Evolutionary conservation across 179 eudicot species (phyloP), one percentile per base, ranked within the genome.

Genomic region (Silene vulgaris): DNA sequence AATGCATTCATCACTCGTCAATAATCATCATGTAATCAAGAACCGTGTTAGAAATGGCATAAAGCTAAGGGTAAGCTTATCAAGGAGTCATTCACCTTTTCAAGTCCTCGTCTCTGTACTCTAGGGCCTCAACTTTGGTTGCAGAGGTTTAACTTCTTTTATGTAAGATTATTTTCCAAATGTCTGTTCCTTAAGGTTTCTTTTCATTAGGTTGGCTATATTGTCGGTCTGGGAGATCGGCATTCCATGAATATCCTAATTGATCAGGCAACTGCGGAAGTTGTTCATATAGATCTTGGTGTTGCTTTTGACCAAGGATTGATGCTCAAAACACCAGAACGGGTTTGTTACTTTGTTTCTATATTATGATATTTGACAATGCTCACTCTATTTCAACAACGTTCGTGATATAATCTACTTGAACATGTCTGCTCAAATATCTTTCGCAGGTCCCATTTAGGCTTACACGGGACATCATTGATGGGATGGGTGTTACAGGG

Each of bases 241-340:
- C 99, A 95, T 80, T 88, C 99, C 57, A 92, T 87, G 91, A 93
- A 92, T 78, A 86, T 95, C 71, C 80, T 95, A 73, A 87, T 95
- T 80, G 97, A 95, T 86, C 97, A 92, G 83, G 90, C 90, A 40
- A 89, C 92, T 67, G 99, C 99, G 74, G 97, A 95, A 90, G 99
- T 95, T 82, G 92, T 92, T 74, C 99, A 92, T 84, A 95, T 95
- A 69, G 99, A 95, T 83, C 93, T 95, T 52, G 97, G 97, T 74
- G 97, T 95, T 77, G 99, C 97, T 76, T 92, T 95, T 86, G 99
- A 92, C 81, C 99, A 95, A 79, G 99, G 99, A 60, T 83, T 95
- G 88, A 95, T 95, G 99, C 96, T 95, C 37, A 95, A 92, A 87
- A 95, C 99, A 70, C 99, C 97, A 68, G 97, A 95, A 82, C 87